Base-by-base conservation (phyloP, 1,284 basidiomycete genomes). In the Dichomitus squalens region DNA sequence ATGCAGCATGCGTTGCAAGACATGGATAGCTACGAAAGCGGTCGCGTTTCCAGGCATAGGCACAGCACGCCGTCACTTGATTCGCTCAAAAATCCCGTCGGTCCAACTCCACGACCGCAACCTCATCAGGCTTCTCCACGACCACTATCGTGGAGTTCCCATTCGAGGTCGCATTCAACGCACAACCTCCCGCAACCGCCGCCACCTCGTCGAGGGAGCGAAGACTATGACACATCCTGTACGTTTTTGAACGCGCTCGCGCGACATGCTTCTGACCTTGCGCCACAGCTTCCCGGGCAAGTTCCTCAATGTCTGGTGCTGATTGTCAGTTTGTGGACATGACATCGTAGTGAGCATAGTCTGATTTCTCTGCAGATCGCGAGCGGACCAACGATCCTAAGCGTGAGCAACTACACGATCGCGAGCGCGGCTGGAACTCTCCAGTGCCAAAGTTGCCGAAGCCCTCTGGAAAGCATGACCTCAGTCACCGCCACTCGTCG, bases 1-100 rank as follows among this genome's bases (percentile, higher is more conserved):
- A 90, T 91, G 88, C 85, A 84, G 53, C 77, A 82, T 48, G 83
- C 77, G n/a, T 81, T 91, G 68, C 76, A 81, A 36, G 81, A 76
- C 14, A 66, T 82, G 52, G 80, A 85, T 49, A 85, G 79, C 63
- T 81, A 74, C 61, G 81, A 79, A 31, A 72, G 71, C 21, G 74
- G 75, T 40, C 73, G 64, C 6, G 21, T 57, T 1, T 47, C 56
- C 2, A 41, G 40, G 21, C 51, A 53, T 16, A 53, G 51, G 25
- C 21, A 52, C 48, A 34, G 60, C 55, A 49, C 65, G 11, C 36
- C 69, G 11, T 31, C 29, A 6, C 11, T 31, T 31, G 29, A 11
- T 9, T 53, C 54, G 7, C 44, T 58, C 29, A 60, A 52, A 39
- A 41, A 52, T 40, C 61, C 56, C 18, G 58, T 12, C 40, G 63